These are phyloP conservation scores for Fusarium keratoplasticum DNA, from an alignment of 2,329 filamentous ascomycete species.

Conservation along the genomic window DNA sequence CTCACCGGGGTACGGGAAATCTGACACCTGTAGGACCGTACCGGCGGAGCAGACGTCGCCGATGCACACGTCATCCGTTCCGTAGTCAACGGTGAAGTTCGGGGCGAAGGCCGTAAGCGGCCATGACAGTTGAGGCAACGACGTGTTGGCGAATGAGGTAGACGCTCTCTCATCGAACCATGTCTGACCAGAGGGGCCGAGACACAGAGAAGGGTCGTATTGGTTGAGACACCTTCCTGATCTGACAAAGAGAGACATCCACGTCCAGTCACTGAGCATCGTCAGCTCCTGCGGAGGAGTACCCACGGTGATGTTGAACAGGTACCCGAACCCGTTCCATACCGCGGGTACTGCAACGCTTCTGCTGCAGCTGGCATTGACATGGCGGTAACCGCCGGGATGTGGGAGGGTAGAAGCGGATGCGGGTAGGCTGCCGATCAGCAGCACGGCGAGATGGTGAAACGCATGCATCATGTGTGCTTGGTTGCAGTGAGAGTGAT, in stretches of 20 bases:
- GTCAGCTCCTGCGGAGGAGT: background rate
- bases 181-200: background rate
- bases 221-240: background rate
- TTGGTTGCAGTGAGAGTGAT: background rate
- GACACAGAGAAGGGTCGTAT: background rate
- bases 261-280: background rate
- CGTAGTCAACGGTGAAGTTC: background rate
- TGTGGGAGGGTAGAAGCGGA: background rate
- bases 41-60: background rate
- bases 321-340: background rate
- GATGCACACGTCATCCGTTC: background rate
- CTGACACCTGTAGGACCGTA: background rate
- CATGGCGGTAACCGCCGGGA: background rate
- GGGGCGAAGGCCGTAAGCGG: background rate
- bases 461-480: background rate
- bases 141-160: background rate
- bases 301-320: background rate
- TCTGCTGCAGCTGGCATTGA: background rate
- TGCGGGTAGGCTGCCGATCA: background rate
- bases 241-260: background rate
- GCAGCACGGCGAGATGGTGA: background rate
- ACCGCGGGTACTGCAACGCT: background rate
- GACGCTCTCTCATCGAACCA: background rate
- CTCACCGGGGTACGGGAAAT: background rate
- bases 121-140: background rate